Evolutionary conservation across 768 basidiomycete genomes (phyloP).

Genomic region (Agrocybe praecox): DNA sequence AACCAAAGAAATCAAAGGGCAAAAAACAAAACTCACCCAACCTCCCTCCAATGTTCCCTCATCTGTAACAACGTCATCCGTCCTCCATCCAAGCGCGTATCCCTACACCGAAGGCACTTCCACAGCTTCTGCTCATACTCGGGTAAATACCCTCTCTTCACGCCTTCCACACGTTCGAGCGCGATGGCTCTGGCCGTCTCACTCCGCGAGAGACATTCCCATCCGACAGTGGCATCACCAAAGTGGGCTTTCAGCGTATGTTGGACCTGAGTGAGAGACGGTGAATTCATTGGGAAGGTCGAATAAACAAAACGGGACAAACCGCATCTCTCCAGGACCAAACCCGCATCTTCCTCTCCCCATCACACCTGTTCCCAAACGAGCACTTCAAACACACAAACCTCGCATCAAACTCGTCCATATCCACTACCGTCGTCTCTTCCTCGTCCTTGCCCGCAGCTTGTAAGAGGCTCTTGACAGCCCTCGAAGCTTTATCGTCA

Average conservation of each 20-base stretch:
- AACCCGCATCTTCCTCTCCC: not conserved
- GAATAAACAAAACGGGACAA: not conserved
- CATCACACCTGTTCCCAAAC: not conserved
- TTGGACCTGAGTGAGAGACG: not conserved
- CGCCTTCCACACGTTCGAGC: not conserved
- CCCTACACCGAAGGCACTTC: not conserved
- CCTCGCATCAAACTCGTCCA: not conserved
- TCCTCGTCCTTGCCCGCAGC: not conserved
- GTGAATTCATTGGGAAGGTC: not conserved
- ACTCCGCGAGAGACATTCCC: not conserved
- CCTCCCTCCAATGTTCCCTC: not conserved
- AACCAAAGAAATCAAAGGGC: too few relatives aligned
- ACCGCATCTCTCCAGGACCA: not conserved
- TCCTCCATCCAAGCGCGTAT: not conserved
- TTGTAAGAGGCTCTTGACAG: not conserved
- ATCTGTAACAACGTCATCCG: not conserved
- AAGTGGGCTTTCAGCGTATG: not conserved
- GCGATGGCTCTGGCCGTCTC: not conserved
- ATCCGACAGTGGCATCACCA: not conserved
- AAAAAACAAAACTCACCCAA: not conserved
- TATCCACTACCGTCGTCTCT: not conserved
- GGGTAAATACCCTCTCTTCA: not conserved
- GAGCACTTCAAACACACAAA: not conserved
- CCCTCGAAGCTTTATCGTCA: not conserved
- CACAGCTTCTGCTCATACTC: not conserved